A percentile compares a stretch with the other conserved stretches of the same genome.
Evolutionary conservation across 2,329 filamentous ascomycete genomes (phyloP).

Genomic region (Cladophialophora yegresii): DNA sequence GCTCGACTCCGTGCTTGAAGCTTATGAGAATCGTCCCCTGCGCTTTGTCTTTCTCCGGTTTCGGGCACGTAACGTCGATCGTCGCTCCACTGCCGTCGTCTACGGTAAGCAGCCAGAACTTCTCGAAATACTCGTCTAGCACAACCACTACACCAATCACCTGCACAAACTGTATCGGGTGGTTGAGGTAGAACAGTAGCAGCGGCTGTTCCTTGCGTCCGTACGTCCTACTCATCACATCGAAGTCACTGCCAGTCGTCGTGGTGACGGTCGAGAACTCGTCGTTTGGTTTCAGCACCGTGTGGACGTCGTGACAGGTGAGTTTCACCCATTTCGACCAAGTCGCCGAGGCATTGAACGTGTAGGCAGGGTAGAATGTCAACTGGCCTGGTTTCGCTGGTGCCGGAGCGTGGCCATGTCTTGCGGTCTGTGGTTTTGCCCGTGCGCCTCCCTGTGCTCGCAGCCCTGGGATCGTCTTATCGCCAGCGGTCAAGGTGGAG

Average conservation of each 20-base stretch:
- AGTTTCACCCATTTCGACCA: slow-evolving; percentile 66
- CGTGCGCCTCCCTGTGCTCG: neutral
- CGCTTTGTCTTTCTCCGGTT: slow-evolving; percentile 37
- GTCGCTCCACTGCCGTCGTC: slow-evolving; percentile 64
- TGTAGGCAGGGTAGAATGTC: slow-evolving; percentile 60
- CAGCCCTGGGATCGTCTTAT: neutral
- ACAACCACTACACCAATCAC: slow-evolving; percentile 70
- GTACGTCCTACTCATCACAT: neutral
- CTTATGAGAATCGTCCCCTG: neutral
- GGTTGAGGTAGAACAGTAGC: slow-evolving; percentile 68
- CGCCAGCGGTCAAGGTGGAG: slow-evolving; percentile 1
- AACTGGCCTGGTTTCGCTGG: slow-evolving; percentile 22
- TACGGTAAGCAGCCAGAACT: slow-evolving; percentile 52
- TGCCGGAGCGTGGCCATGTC: neutral
- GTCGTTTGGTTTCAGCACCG: slow-evolving; percentile 23
- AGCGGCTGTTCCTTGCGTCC: slow-evolving; percentile 46
- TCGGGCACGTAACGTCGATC: slow-evolving; percentile 57
- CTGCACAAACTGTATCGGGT: slow-evolving; percentile 75
- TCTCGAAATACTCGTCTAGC: slow-evolving; percentile 44
- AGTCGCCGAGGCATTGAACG: slow-evolving; percentile 62
- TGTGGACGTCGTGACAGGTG: slow-evolving; percentile 57
- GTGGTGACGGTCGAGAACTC: slow-evolving; percentile 27
- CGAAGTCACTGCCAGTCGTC: neutral
- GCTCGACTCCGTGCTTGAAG: slow-evolving; percentile 22
- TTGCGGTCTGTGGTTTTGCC: neutral